These are phyloP conservation scores for Neoboletus magnificus DNA, from an alignment of 768 basidiomycete genomes.

Conservation along the genomic window DNA sequence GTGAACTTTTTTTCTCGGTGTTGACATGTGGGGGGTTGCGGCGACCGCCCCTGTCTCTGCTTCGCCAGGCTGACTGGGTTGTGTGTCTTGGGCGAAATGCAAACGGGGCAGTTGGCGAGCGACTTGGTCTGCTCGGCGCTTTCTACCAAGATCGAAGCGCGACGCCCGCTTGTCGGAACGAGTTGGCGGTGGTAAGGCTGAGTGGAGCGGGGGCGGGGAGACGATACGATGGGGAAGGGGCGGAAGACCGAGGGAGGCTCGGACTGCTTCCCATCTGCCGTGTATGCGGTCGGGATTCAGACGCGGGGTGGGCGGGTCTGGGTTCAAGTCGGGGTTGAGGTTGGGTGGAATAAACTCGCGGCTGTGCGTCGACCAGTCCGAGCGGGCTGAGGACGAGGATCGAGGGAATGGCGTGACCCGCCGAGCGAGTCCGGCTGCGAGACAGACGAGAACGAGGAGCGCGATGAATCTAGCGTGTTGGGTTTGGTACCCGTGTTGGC, in stretches of 20 bases:
- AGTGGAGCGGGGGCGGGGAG: background rate
- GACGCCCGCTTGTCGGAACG: slow-evolving; percentile 11
- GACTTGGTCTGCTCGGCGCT: slow-evolving; percentile 8
- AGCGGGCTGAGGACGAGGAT: background rate
- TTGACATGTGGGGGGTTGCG: background rate
- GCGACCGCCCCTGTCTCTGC: background rate
- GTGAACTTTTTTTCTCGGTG: background rate
- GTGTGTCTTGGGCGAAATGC: slow-evolving; percentile 19
- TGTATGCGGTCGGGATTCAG: slow-evolving; percentile 9
- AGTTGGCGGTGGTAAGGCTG: background rate
- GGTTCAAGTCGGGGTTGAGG: background rate
- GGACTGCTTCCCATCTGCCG: slow-evolving; percentile 34
- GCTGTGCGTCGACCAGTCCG: background rate
- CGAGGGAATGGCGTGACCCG: slow-evolving; percentile 2
- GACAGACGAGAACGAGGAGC: slow-evolving; percentile 21
- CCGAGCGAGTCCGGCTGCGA: slow-evolving; percentile 20
- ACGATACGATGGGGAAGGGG: slow-evolving; percentile 16
- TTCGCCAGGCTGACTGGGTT: background rate
- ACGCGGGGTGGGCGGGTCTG: background rate
- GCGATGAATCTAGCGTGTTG: slow-evolving; percentile 18
- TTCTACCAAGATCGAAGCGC: slow-evolving; percentile 24
- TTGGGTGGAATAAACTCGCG: background rate
- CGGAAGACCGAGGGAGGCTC: slow-evolving; percentile 30
- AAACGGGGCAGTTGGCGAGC: slow-evolving; percentile 15
- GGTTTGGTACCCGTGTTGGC: slow-evolving; percentile 7